These are phyloP conservation scores for Leccinum obscurum DNA, from an alignment of 768 basidiomycete species.

Conservation along the genomic window DNA sequence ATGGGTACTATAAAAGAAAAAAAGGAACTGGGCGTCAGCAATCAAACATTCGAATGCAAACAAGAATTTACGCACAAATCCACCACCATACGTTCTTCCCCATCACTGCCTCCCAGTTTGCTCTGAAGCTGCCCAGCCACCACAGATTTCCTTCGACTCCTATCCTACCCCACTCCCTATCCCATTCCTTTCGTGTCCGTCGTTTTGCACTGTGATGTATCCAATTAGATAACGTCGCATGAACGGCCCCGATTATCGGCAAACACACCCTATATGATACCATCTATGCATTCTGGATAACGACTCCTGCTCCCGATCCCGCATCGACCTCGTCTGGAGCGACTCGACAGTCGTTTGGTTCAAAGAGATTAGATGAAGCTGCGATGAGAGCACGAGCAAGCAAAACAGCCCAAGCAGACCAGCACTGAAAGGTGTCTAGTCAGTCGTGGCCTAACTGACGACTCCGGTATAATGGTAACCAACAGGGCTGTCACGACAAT, in stretches of 20 bases:
- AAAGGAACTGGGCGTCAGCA: constrained; percentile 4
- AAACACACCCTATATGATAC: constrained; percentile 55
- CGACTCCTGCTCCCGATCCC: constrained; percentile 57
- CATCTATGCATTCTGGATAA: constrained; percentile 53
- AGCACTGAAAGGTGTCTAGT: constrained; percentile 42
- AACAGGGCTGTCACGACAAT: constrained; percentile 76
- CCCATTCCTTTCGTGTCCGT: constrained; percentile 53
- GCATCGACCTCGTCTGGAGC: constrained; percentile 55
- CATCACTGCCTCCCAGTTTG: constrained; percentile 84
- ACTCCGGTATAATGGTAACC: constrained; percentile 31
- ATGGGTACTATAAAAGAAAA: constrained; percentile 38
- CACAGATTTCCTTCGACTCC: constrained; percentile 81
- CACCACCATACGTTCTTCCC: constrained; percentile 66
- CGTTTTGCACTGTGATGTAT: constrained; percentile 47
- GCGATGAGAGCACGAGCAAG: constrained; percentile 50
- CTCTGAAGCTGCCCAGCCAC: constrained; percentile 66
- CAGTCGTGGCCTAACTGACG: constrained; percentile 7
- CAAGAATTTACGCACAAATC: constrained; percentile 62
- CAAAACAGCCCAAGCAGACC: constrained; percentile 78
- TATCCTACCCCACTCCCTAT: constrained; percentile 79
- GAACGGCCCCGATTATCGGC: no score
- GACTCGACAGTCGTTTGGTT: constrained; percentile 84
- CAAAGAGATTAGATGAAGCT: constrained; percentile 56
- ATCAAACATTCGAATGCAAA: background rate
- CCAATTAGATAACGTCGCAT: constrained; percentile 3